Conservation (phyloP, 164 flowering plant species). For the Annona cherimola region DNA sequence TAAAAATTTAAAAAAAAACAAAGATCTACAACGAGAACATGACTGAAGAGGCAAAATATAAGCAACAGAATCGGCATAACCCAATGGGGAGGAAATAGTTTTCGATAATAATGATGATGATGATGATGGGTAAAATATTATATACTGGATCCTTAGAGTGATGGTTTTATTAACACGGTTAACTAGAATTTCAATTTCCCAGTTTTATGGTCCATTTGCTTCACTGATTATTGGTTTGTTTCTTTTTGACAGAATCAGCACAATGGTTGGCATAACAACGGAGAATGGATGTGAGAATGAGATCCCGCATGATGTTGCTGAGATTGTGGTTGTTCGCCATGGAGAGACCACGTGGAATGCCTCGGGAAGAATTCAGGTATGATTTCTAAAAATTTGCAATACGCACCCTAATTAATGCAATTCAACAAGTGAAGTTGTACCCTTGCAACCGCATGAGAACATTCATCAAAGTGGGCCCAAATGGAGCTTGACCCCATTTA, state of each 20-base stretch:
- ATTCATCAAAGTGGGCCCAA: not conserved
- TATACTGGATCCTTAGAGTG: no score
- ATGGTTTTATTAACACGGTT: not conserved
- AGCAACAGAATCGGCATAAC: no score
- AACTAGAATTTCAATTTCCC: not conserved
- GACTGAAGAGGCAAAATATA: no score
- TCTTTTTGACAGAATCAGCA: conserved; percentile 5
- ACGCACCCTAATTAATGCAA: not conserved
- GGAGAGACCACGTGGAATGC: conserved; percentile 92
- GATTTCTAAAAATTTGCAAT: not conserved
- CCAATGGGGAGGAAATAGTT: no score
- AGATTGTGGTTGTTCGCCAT: conserved; percentile 78
- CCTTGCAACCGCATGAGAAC: not conserved
- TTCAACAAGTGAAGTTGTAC: not conserved
- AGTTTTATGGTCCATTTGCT: not conserved
- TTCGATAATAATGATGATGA: no score
- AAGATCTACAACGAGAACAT: no score
- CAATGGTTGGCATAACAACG: not conserved
- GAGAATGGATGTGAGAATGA: not conserved
- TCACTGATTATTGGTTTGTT: not conserved
- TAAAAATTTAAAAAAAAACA: no score
- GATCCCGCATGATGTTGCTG: conserved; percentile 32
- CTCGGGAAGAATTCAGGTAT: conserved; percentile 64
- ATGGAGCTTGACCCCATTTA: no score
- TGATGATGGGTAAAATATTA: no score